phyloP scores from a whole-genome alignment of 805 yeast species.

The Lipomyces sp. region DNA sequence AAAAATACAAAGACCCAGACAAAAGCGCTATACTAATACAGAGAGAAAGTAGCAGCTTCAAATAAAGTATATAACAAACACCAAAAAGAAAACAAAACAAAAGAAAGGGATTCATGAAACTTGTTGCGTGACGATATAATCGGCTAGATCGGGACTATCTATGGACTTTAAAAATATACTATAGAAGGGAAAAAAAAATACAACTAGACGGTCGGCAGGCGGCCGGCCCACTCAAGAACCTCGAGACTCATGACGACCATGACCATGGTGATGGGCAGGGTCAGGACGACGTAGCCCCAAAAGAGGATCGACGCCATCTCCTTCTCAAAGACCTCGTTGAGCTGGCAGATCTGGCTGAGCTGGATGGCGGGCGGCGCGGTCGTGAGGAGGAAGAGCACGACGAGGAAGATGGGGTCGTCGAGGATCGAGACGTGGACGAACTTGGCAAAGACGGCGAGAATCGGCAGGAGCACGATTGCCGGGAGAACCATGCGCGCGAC shows the following conservation, averaged over 20 bases:
- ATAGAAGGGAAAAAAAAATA: too few species aligned
- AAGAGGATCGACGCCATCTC: constrained; percentile 65
- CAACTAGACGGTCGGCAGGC: constrained; percentile 14
- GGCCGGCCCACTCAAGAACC: constrained; percentile 52
- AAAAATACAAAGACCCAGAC: too few species aligned
- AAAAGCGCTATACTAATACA: too few species aligned
- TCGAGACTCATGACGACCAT: constrained; percentile 54
- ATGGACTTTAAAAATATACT: too few species aligned
- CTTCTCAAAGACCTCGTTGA: constrained; percentile 56
- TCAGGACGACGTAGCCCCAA: constrained; percentile 63
- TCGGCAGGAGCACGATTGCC: constrained; percentile 51
- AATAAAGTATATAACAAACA: too few species aligned
- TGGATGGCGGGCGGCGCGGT: constrained; percentile 68
- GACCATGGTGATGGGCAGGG: constrained; percentile 56
- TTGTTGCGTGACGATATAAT: too few species aligned
- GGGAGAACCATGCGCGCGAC: constrained; percentile 62
- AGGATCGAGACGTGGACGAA: constrained; percentile 47
- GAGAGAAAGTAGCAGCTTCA: too few species aligned
- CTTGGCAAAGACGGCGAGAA: constrained; percentile 52
- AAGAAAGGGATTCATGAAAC: too few species aligned
- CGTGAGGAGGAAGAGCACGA: constrained; percentile 57
- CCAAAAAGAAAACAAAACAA: too few species aligned
- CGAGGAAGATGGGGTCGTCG: constrained; percentile 58
- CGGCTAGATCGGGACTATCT: too few species aligned
- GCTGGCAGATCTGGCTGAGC: constrained; percentile 60